Base-by-base conservation (phyloP, 2,329 filamentous ascomycete genomes). In the Penicillium sp. region DNA sequence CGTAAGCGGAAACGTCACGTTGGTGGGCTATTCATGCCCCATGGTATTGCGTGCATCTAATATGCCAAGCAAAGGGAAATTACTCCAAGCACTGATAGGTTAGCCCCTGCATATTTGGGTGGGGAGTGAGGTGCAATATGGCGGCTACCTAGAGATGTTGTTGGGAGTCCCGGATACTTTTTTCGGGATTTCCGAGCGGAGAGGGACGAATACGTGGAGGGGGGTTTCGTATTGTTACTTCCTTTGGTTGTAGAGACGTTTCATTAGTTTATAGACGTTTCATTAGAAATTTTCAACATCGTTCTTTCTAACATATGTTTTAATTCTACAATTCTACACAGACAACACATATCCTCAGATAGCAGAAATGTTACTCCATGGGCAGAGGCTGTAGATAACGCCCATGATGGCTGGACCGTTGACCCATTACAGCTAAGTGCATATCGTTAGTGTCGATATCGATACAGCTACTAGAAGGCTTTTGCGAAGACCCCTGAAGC, bases 1-100 rank as follows among this genome's bases (percentile, higher is more conserved):
- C 64, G 64, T 66, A 62, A 66, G 58, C 63, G 5, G 38, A 66
- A 62, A 60, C 64, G 64, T 65, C 64, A 66, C 55, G 43, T 53
- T 38, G 40, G 46, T 25, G 46, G 55, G 25, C 39, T 38, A 23
- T 47, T n/a, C 27, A 34, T 44, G 50, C 56, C 46, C 51, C 23
- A 23, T 50, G 9, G 39, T 27, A 45, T 34, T 44, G 16, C 39
- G 40, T 39, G 31, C 27, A 40, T 43, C 15, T 39, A 46, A 41
- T 38, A 34, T 48, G 52, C 57, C 57, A 62, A 60, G 46, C 7
- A 33, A 27, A 23, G 40, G 47, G 54, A 56, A 50, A 60, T 61
- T 60, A 48, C 31, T 43, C 31, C 15, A 23, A 41, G 19, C 36
- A 52, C 44, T 48, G 51, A 58, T 59, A 51, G 50, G 45, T 52